Conservation (phyloP, 257 asterid species). For the Solanum sejunctum region DNA sequence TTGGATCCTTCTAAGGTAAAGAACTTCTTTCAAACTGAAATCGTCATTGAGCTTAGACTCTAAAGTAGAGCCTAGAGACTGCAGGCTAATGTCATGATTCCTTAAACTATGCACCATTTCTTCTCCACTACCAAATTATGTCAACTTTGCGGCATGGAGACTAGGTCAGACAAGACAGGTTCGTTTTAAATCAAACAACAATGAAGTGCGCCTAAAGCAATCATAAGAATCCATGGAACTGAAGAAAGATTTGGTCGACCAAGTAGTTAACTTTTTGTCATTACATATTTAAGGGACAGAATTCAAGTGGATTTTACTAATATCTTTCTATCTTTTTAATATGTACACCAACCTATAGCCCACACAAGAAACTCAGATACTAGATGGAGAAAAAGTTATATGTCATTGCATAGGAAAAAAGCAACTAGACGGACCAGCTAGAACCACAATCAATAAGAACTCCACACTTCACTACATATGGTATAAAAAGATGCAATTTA, state of each 20-base stretch:
- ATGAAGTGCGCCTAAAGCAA: neutral
- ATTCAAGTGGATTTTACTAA: neutral
- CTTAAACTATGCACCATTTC: neutral
- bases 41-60: neutral
- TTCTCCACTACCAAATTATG: neutral
- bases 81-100: neutral
- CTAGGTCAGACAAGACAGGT: neutral
- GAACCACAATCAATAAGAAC: neutral
- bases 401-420: neutral
- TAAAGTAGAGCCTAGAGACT: neutral
- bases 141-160: neutral
- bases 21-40: neutral
- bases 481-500: slow-evolving; percentile 13
- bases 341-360: neutral
- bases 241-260: neutral
- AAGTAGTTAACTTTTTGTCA: neutral
- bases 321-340: neutral
- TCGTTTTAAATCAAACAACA: neutral
- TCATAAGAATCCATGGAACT: neutral
- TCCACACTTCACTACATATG: neutral
- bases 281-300: neutral
- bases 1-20: neutral
- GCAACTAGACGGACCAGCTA: neutral
- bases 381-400: neutral
- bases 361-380: neutral